phyloP scores from a whole-genome alignment of 148 eudicot species.

The Cornus controversa region DNA sequence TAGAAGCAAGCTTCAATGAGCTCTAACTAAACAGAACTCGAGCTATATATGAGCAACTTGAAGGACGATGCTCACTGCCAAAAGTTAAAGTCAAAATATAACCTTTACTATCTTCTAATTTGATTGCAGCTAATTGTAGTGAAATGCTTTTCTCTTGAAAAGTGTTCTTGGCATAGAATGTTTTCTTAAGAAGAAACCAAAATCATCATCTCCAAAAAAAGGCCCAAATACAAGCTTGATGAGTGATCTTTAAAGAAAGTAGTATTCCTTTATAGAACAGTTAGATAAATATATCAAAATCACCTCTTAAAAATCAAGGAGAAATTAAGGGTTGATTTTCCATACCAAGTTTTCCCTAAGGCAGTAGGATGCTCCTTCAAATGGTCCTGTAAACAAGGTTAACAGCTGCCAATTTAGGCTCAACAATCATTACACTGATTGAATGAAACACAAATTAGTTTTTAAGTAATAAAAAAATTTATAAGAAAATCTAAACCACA shows the following conservation, averaged over 20 bases:
- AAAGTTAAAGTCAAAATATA: not conserved
- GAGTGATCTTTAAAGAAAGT: not conserved
- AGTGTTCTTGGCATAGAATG: not conserved
- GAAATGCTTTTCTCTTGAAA: not conserved
- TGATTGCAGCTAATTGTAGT: not conserved
- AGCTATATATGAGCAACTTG: not conserved
- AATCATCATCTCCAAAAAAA: not conserved
- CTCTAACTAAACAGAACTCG: not conserved
- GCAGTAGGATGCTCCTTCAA: constrained; percentile 63
- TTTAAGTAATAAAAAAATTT: not conserved
- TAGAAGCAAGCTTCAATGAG: not conserved
- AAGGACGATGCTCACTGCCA: not conserved
- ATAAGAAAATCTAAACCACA: not conserved
- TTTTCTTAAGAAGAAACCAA: not conserved
- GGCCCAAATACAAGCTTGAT: not conserved
- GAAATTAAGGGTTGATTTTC: not conserved
- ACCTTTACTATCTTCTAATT: not conserved
- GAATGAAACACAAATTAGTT: not conserved
- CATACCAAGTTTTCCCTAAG: constrained; percentile 58
- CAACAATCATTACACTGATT: not conserved
- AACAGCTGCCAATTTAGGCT: not conserved
- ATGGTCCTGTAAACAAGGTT: constrained; percentile 65
- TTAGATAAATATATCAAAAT: not conserved
- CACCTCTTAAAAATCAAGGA: not conserved
- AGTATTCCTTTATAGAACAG: not conserved